These are phyloP conservation scores for Mycena polygramma DNA, from an alignment of 768 basidiomycete genomes.

Conservation along the genomic window DNA sequence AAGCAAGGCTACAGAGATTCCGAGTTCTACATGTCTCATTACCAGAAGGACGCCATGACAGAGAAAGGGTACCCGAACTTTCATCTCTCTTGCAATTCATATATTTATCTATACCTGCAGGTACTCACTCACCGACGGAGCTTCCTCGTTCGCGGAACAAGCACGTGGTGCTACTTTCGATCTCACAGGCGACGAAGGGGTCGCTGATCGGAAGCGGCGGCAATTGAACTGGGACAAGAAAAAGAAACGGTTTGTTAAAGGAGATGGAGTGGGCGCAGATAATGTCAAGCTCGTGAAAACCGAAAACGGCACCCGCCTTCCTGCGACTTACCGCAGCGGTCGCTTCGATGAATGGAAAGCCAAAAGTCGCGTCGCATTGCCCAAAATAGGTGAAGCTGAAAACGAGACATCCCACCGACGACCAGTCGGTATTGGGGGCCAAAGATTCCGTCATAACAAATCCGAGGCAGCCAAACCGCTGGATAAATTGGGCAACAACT, in stretches of 20 bases:
- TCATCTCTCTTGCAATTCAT: neutral
- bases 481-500: constrained; percentile 78
- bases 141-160: constrained; percentile 88
- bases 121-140: constrained; percentile 91
- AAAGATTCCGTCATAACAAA: constrained; percentile 82
- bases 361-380: constrained; percentile 79
- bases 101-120: constrained; percentile 52
- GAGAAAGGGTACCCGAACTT: constrained; percentile 83
- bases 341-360: constrained; percentile 96
- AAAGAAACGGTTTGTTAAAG: constrained; percentile 93
- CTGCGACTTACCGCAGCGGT: constrained; percentile 93
- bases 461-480: constrained; percentile 76
- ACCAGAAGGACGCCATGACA: constrained; percentile 86
- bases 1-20: constrained; percentile 77
- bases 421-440: constrained; percentile 62
- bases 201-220: constrained; percentile 68
- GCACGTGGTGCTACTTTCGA: constrained; percentile 86
- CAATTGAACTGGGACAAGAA: constrained; percentile 95
- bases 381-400: constrained; percentile 88
- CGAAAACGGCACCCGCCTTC: constrained; percentile 91
- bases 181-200: constrained; percentile 82
- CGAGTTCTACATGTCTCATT: constrained; percentile 93
- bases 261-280: constrained; percentile 88
- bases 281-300: constrained; percentile 95
- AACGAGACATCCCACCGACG: constrained; percentile 51